Conservation (phyloP, 2,329 filamentous ascomycete species). For the Phialophora tarda region DNA sequence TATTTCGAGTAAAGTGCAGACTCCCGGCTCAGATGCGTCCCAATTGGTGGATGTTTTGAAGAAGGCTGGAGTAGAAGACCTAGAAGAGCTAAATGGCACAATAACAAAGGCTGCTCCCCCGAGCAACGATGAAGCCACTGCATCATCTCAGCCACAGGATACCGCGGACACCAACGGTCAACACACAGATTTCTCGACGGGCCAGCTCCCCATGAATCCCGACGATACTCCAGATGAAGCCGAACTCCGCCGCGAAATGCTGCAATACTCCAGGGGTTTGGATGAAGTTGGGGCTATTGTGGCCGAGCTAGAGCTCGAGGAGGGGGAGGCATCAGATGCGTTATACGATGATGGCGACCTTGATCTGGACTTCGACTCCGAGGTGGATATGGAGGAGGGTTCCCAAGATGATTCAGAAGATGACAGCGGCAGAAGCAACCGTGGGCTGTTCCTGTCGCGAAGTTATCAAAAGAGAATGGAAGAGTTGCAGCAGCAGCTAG, state of each 20-base stretch:
- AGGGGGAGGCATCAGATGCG: constrained; percentile 57
- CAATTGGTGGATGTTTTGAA: constrained; percentile 74
- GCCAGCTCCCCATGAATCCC: constrained; percentile 22
- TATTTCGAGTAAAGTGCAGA: constrained; percentile 68
- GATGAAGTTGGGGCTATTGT: constrained; percentile 90
- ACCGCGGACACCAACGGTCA: neutral
- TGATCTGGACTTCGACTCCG: constrained; percentile 40
- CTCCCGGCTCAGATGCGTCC: constrained; percentile 69
- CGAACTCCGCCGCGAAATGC: constrained; percentile 80
- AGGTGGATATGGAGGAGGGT: constrained; percentile 57
- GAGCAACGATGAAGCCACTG: constrained; percentile 5
- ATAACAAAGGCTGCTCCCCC: constrained; percentile 28
- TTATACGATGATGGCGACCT: constrained; percentile 63
- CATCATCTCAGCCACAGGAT: neutral
- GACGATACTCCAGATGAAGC: constrained; percentile 83
- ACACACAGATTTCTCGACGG: neutral
- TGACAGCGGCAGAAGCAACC: constrained; percentile 74
- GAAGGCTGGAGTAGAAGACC: constrained; percentile 72
- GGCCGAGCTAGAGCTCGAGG: constrained; percentile 85
- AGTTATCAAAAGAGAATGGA: constrained; percentile 81
- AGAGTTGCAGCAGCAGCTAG: constrained; percentile 77
- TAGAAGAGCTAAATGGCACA: constrained; percentile 41
- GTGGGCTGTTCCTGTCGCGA: constrained; percentile 47
- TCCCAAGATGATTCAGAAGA: constrained; percentile 72
- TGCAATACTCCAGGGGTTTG: constrained; percentile 73